Evolutionary conservation across 495 filamentous ascomycete genomes (phyloP), one percentile per base, ranked within the genome.

Genomic region (Cudoniella acicularis): DNA sequence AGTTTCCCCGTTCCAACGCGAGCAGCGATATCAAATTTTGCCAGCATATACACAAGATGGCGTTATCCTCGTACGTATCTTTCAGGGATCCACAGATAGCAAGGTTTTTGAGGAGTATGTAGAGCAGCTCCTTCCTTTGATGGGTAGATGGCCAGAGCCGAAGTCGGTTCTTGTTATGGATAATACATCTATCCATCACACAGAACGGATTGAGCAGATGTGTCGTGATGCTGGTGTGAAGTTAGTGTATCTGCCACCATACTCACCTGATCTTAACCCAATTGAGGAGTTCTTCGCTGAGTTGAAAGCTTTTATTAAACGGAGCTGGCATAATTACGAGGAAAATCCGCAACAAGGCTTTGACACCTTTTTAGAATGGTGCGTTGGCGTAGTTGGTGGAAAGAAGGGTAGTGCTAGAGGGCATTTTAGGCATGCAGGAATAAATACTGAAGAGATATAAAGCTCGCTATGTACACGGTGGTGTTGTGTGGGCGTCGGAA

Each of bases 161-260:
- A 74, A 68, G 41, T 76, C 71, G 20, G 71, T 78, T 1, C 21
- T 78, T 41, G 55, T 77, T 17, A 76, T 76, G 67, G 76, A 79
- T 57, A 75, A 79, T 61, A 68, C 71, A 17, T 77, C 72, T 18
- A 73, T 74, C 42, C 64, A 77, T 60, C 67, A 64, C 59, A 63
- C 63, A 1, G 65, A 73, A 8, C 49, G 52, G 21, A 53, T 76
- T 21, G 48, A 70, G 49, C 49, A 70, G 42, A 58, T 76, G 57
- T 78, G 68, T 53, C 40, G 46, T 10, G 59, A 67, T 24, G 69
- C 70, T 25, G 71, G 76, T 20, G 74, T 78, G 0, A 72, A 67
- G 47, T 55, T 76, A 4, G 21, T 72, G 22, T 77, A 68, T 57
- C 56, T 75, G 47, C 64, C 70, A 45, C 74, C 65, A 13, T 70